Evolutionary conservation across 257 asterid genomes (phyloP).

Genomic region (Solanum stenotomum): DNA sequence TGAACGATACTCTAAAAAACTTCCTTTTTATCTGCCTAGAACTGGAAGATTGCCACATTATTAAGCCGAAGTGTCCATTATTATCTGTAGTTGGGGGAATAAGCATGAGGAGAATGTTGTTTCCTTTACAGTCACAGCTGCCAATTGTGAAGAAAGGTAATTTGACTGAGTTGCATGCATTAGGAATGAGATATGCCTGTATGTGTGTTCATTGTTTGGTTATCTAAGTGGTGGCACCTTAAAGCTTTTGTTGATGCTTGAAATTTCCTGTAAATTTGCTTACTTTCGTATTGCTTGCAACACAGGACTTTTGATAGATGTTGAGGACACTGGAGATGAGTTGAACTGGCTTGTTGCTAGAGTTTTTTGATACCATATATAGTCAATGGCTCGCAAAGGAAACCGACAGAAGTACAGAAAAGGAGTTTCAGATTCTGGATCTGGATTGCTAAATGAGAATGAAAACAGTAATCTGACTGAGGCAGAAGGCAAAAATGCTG

Average conservation of each 20-base stretch:
- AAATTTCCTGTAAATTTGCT: not conserved
- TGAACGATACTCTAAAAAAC: not conserved
- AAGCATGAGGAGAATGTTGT: not conserved
- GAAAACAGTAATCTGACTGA: constrained; percentile 27
- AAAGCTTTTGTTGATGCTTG: not conserved
- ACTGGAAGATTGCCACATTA: not conserved
- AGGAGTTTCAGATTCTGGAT: constrained; percentile 29
- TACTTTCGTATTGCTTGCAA: not conserved
- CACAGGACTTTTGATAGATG: not conserved
- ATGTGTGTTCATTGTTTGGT: not conserved
- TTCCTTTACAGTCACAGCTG: not conserved
- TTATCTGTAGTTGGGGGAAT: not conserved
- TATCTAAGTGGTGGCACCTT: not conserved
- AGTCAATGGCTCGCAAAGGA: constrained; percentile 52
- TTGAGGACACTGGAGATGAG: constrained; percentile 8
- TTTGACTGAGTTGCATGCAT: not conserved
- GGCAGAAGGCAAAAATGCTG: constrained; percentile 15
- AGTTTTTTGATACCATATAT: not conserved
- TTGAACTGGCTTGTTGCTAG: constrained; percentile 8
- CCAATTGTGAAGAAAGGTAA: not conserved
- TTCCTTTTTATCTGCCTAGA: not conserved
- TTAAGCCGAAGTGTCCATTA: not conserved
- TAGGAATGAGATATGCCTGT: not conserved
- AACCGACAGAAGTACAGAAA: constrained; percentile 45
- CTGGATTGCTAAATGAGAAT: constrained; percentile 29